These are phyloP conservation scores for Phytopythium mirpurense DNA, from an alignment of 352 stramenopile genomes.

Conservation along the genomic window DNA sequence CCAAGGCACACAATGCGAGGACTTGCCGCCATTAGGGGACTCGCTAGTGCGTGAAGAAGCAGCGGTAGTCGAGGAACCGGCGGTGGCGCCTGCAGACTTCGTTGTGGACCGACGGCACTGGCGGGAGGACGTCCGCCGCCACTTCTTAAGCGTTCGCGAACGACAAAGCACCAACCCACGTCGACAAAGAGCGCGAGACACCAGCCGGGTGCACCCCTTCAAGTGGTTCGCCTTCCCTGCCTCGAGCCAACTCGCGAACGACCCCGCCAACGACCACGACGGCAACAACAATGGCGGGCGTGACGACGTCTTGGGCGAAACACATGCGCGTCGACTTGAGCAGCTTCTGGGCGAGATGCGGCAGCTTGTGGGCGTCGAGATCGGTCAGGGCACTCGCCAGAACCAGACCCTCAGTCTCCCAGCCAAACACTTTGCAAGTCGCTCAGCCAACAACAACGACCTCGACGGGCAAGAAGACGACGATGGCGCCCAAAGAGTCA, in stretches of 20 bases:
- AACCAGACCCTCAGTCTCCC: not conserved
- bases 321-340: not conserved
- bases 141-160: not conserved
- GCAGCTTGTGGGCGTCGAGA: not conserved
- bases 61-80: too few species aligned
- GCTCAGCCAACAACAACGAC: not conserved
- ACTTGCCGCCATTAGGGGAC: not conserved
- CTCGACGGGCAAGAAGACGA: not conserved
- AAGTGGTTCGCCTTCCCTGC: not conserved
- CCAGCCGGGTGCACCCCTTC: not conserved
- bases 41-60: not conserved
- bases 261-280: not conserved
- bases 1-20: constrained; percentile 2
- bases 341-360: constrained; percentile 3
- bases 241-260: not conserved
- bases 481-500: not conserved
- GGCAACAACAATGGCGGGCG: not conserved
- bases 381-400: not conserved
- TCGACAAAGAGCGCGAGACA: not conserved
- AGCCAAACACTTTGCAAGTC: not conserved
- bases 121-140: not conserved
- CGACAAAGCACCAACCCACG: not conserved
- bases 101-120: not conserved
- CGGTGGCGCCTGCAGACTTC: not conserved
- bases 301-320: too few species aligned